Base-by-base conservation (phyloP, 495 filamentous ascomycete species). In the Xylaria palmicola region DNA sequence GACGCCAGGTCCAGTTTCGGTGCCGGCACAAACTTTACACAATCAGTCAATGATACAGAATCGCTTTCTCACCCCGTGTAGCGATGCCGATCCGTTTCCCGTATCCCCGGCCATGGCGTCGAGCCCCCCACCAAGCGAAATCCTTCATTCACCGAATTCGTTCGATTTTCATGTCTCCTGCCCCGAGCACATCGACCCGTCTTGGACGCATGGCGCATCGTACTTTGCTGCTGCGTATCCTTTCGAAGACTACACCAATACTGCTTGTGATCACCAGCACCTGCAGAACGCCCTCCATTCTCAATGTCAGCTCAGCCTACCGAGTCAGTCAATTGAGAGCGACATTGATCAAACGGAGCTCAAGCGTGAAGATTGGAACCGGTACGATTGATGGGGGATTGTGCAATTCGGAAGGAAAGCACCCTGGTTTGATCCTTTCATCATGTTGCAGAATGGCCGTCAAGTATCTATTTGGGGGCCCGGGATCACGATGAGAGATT, bases 11-110 rank as follows among this genome's bases (percentile, higher is more conserved):
- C 63, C 65, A 10, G 41, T 57, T 17, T 40, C 60, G 20, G 63
- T 62, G 45, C 56, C 60, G 41, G 37, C 61, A 47, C 20, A 50
- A 43, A 12, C 64, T 19, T 39, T 56, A 40, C 10, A 45, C 15
- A 66, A 65, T 15, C 49, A 63, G 8, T 59, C 67, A 43, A 64
- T 69, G 22, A 68, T 76, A 20, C 65, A 71, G 0, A 62, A 67
- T 30, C 66, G 76, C 15, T 65, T 78, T 3, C 72, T 79, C 27
- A 81, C 79, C 0, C 79, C 79, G 1, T 73, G 69, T 68, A 77
- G 74, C 69, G 79, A 81, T 48, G 68, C 65, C 1, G 79, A 80
- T 48, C 47, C 67, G n/a, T 66, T 72, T 19, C 51, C 67, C 6
- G 36, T 68, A 6, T 59, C 70, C 1, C 65, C 68, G 4, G 29